Conservation (phyloP, 2,329 filamentous ascomycete genomes). For the Annulohypoxylon truncatum region DNA sequence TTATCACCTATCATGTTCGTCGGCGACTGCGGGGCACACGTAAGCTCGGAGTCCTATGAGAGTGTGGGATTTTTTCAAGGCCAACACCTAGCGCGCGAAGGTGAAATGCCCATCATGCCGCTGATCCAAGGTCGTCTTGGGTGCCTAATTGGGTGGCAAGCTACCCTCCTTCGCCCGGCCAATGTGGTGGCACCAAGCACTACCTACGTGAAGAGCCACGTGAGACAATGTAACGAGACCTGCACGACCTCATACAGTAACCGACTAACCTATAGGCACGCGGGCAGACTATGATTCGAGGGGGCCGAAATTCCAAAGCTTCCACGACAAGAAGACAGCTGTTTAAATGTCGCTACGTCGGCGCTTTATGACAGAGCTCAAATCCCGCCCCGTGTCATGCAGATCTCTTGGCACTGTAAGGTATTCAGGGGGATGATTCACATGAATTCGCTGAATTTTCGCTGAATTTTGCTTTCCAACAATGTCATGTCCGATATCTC, state of each 20-base stretch:
- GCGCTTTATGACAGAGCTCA: not conserved
- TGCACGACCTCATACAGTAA: conserved; percentile 21
- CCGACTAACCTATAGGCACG: conserved; percentile 4
- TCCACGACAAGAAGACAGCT: conserved; percentile 9
- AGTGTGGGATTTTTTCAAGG: conserved; percentile 1
- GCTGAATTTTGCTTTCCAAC: not conserved
- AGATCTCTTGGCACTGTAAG: not conserved
- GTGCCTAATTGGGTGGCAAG: conserved; percentile 34
- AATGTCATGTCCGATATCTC: conserved; percentile 24
- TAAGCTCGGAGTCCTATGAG: conserved; percentile 18
- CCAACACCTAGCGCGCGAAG: conserved; percentile 13
- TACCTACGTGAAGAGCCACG: conserved; percentile 36
- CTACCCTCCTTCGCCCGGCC: conserved; percentile 12
- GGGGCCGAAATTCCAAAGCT: not conserved
- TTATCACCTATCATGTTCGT: conserved; percentile 15
- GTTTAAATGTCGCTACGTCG: not conserved
- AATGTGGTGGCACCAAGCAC: conserved; percentile 35
- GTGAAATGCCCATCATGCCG: conserved; percentile 8
- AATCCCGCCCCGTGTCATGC: conserved; percentile 6
- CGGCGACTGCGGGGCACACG: conserved; percentile 23
- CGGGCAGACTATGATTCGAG: conserved; percentile 13
- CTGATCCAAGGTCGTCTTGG: not conserved
- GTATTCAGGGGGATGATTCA: conserved; percentile 15
- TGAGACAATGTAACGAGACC: conserved; percentile 28
- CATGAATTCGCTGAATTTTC: conserved; percentile 4